A percentile compares a stretch with the other conserved stretches of the same genome.
Evolutionary conservation across 108 stramenopile genomes (phyloP).

Genomic region (Seminavis robusta): DNA sequence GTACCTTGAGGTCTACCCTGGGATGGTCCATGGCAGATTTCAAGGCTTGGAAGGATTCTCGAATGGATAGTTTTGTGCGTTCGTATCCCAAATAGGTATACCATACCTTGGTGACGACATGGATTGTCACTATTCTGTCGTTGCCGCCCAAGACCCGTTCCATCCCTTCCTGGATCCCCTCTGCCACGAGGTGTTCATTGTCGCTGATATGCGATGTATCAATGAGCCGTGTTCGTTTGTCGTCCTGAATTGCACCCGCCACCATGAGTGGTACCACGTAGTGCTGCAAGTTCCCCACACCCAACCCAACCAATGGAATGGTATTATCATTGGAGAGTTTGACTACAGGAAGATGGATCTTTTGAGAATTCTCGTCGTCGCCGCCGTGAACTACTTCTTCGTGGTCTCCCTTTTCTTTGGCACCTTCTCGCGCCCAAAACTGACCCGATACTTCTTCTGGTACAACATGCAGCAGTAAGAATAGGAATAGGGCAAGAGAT

Average conservation of each 20-base stretch:
- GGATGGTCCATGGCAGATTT: conserved; percentile 29
- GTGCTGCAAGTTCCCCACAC: conserved; percentile 73
- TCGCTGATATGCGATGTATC: conserved; percentile 73
- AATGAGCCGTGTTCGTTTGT: conserved; percentile 51
- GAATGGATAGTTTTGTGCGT: conserved; percentile 63
- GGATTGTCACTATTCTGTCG: conserved; percentile 32
- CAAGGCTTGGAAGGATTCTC: conserved; percentile 48
- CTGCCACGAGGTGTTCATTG: conserved; percentile 68
- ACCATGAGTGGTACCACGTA: conserved; percentile 47
- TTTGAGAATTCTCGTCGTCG: no score
- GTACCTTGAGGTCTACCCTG: conserved; percentile 49
- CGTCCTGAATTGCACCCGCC: conserved; percentile 19
- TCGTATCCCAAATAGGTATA: conserved; percentile 89
- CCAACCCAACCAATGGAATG: conserved; percentile 75
- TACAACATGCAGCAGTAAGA: no score
- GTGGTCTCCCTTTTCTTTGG: no score
- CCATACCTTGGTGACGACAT: conserved; percentile 89
- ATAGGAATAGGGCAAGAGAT: no score
- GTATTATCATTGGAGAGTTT: conserved; percentile 34
- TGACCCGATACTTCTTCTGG: no score
- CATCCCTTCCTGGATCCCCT: conserved; percentile 48
- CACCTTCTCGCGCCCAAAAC: no score
- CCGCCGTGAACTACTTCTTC: no score
- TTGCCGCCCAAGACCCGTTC: conserved; percentile 9
- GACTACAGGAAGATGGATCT: no score